A percentile compares a stretch with the other conserved stretches of the same genome.
phyloP scores from a whole-genome alignment of 225 moss, liverwort and hornwort genomes.

The Pleurozium schreberi region DNA sequence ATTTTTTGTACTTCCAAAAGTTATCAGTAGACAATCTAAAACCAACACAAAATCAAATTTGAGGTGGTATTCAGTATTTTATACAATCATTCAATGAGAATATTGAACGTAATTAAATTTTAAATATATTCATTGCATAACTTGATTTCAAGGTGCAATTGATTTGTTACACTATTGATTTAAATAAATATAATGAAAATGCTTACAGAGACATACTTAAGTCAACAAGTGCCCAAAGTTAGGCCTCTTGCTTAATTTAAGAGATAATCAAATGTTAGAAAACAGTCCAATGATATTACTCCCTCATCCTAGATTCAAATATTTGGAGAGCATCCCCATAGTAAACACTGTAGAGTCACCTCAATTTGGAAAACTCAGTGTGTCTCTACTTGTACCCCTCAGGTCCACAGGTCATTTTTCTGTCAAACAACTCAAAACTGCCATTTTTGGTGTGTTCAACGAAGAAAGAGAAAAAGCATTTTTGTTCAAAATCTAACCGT shows the following conservation, averaged over 20 bases:
- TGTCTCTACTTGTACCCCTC: no score
- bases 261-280: neutral
- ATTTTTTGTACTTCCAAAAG: no score
- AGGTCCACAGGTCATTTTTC: no score
- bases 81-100: neutral
- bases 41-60: no score
- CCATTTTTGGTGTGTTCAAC: no score
- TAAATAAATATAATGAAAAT: neutral
- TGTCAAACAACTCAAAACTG: no score
- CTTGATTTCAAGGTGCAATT: neutral
- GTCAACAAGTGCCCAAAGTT: neutral
- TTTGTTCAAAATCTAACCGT: no score
- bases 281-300: neutral
- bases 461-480: no score
- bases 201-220: neutral
- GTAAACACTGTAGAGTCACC: fast-evolving
- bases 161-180: neutral
- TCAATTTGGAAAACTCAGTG: neutral
- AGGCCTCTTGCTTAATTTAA: neutral
- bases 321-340: neutral
- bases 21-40: no score
- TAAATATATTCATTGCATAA: neutral
- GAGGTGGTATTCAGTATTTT: no score
- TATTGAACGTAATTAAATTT: neutral
- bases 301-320: neutral